phyloP scores from a whole-genome alignment of 352 stramenopile species.

The Phytopythium litorale region DNA sequence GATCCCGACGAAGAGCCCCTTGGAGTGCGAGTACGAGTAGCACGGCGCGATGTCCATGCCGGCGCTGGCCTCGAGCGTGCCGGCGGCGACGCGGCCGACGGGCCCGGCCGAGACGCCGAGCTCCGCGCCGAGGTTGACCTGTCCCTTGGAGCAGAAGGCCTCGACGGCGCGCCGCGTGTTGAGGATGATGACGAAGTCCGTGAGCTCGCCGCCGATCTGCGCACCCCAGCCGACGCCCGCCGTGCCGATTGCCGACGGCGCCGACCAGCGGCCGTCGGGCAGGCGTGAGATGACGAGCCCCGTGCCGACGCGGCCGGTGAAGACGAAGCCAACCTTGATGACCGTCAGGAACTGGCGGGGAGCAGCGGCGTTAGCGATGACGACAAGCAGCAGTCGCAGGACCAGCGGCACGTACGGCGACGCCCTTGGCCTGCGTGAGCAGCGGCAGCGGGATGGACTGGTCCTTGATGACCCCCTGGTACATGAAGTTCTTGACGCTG shows the following conservation, averaged over 20 bases:
- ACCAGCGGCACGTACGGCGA: slow-evolving; percentile 49
- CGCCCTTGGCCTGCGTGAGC: slow-evolving; percentile 85
- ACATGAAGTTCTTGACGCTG: slow-evolving; percentile 92
- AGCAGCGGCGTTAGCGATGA: background rate
- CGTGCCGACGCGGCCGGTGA: slow-evolving; percentile 84
- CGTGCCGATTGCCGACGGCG: slow-evolving; percentile 93
- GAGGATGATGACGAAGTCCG: slow-evolving; percentile 93
- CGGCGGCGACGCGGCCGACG: slow-evolving; percentile 84
- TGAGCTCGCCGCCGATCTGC: slow-evolving; percentile 91
- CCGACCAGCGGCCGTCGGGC: slow-evolving; percentile 93
- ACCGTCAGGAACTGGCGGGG: slow-evolving; percentile 86
- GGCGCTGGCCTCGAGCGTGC: slow-evolving; percentile 65
- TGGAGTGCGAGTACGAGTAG: slow-evolving; percentile 91
- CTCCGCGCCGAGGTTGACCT: slow-evolving; percentile 91
- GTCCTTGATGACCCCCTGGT: slow-evolving; percentile 85
- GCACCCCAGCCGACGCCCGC: slow-evolving; percentile 88
- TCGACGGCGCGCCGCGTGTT: slow-evolving; percentile 87
- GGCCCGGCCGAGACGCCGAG: slow-evolving; percentile 85
- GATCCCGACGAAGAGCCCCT: slow-evolving; percentile 88
- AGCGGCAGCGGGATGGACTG: slow-evolving; percentile 88
- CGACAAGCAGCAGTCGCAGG: background rate
- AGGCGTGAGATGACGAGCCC: slow-evolving; percentile 92
- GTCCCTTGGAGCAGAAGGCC: slow-evolving; percentile 79
- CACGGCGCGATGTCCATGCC: slow-evolving; percentile 83
- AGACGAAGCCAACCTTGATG: slow-evolving; percentile 88